A percentile compares a stretch with the other conserved stretches of the same genome.
These are phyloP conservation scores for Parietichytrium sp. DNA, from an alignment of 108 stramenopile genomes.

Conservation along the genomic window DNA sequence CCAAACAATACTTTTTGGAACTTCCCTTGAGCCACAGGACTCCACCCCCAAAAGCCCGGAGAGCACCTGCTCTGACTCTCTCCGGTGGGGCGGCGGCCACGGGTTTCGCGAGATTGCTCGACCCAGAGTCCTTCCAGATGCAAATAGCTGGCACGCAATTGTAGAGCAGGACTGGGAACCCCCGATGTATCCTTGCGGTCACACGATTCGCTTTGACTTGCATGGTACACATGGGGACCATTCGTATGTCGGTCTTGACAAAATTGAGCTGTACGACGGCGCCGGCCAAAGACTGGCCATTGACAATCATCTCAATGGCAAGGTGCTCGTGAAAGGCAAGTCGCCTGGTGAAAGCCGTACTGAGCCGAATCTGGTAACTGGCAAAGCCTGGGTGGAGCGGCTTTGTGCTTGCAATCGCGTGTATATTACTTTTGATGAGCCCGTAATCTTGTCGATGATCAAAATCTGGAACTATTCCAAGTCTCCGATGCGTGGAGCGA, in stretches of 20 bases:
- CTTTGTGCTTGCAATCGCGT: background rate
- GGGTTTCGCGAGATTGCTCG: background rate
- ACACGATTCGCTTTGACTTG: background rate
- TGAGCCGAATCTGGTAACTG: background rate
- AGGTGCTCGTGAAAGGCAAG: background rate
- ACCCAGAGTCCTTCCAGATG: background rate
- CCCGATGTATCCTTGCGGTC: background rate
- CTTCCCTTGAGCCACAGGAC: background rate
- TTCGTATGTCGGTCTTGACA: conserved; percentile 14
- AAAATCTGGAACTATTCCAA: background rate
- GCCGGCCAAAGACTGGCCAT: background rate
- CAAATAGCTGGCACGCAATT: background rate
- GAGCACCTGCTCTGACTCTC: background rate
- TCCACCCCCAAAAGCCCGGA: background rate
- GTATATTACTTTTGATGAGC: background rate
- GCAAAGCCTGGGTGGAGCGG: background rate
- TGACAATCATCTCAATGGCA: background rate
- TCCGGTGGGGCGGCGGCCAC: conserved; percentile 2
- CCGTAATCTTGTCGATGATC: background rate
- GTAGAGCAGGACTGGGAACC: conserved; percentile 6
- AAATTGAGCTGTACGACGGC: background rate
- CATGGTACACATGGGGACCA: background rate
- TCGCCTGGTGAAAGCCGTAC: background rate
- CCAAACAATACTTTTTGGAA: conserved; percentile 18
- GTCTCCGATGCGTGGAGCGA: background rate